Conservation (phyloP, 495 filamentous ascomycete species). For the Talaromyces trachyspermus region DNA sequence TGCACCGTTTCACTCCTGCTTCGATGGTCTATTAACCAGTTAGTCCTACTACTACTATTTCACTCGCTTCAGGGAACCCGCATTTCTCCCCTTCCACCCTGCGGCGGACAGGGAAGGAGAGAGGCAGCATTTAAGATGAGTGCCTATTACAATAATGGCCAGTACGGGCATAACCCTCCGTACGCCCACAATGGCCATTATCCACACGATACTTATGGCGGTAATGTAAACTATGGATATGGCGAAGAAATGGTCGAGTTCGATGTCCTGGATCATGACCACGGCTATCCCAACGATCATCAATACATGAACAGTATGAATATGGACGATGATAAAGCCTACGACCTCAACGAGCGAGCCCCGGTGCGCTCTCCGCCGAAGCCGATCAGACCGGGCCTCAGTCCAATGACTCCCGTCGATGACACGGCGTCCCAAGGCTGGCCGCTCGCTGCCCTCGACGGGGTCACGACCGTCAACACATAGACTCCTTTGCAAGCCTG, state of each 20-base stretch:
- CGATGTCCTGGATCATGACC: conserved; percentile 11
- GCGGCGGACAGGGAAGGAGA: neutral
- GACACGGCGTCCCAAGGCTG: neutral
- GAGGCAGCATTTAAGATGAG: neutral
- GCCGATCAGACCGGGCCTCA: conserved; percentile 19
- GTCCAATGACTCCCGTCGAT: too few relatives aligned
- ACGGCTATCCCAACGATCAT: conserved; percentile 9
- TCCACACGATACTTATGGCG: conserved; percentile 3
- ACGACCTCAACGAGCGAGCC: neutral
- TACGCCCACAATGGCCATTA: conserved; percentile 10
- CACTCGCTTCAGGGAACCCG: neutral
- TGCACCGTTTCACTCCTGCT: too few relatives aligned
- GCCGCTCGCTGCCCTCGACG: neutral
- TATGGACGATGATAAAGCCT: neutral
- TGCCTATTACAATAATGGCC: conserved; percentile 4
- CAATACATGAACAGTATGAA: conserved; percentile 1
- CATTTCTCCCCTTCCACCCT: neutral
- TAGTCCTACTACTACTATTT: neutral
- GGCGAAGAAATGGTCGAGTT: conserved; percentile 24
- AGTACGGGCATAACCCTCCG: neutral
- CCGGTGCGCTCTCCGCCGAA: conserved; percentile 7
- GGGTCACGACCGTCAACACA: neutral
- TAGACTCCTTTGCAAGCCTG: conserved; percentile 13
- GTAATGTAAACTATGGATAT: conserved; percentile 10
- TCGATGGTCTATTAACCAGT: neutral